Evolutionary conservation across 148 eudicot species (phyloP).

Genomic region (Nepenthes mirabilis): DNA sequence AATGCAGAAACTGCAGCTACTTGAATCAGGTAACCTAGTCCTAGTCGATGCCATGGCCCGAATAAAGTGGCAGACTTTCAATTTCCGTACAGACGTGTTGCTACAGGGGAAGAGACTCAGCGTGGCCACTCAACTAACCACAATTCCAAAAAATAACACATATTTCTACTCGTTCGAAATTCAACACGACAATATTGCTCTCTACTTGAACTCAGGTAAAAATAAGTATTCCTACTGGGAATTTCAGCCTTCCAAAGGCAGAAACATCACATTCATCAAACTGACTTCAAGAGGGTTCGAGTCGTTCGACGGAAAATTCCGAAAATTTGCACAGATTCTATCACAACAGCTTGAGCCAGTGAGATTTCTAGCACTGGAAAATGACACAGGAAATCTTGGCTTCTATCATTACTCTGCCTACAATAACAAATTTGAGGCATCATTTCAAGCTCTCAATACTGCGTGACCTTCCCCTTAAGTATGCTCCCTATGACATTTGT

Average conservation of each 20-base stretch:
- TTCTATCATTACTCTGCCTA: slow-evolving; percentile 46
- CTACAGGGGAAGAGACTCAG: slow-evolving; percentile 70
- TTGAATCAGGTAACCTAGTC: slow-evolving; percentile 71
- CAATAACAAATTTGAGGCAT: slow-evolving; percentile 42
- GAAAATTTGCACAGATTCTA: slow-evolving; percentile 38
- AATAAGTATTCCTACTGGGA: slow-evolving; percentile 86
- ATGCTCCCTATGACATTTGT: slow-evolving; percentile 62
- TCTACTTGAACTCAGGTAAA: slow-evolving; percentile 53
- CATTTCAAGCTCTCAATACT: slow-evolving; percentile 44
- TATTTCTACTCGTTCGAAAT: slow-evolving; percentile 73
- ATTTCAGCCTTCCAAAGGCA: slow-evolving; percentile 32
- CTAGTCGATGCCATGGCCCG: slow-evolving; percentile 45
- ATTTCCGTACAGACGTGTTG: slow-evolving; percentile 85
- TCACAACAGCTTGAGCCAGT: slow-evolving; percentile 18
- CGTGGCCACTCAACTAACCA: slow-evolving; percentile 67
- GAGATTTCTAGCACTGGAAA: slow-evolving; percentile 47
- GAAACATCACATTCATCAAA: slow-evolving; percentile 61
- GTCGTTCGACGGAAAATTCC: slow-evolving; percentile 35
- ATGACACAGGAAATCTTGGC: slow-evolving; percentile 63
- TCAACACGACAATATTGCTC: slow-evolving; percentile 53
- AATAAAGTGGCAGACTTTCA: slow-evolving; percentile 95
- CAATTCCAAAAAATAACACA: slow-evolving; percentile 39
- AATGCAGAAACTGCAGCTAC: slow-evolving; percentile 61
- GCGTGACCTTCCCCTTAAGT: slow-evolving; percentile 68
- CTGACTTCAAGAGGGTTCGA: slow-evolving; percentile 49